phyloP scores from a whole-genome alignment of 2,329 filamentous ascomycete species.

The Cryphonectria carpinicola region DNA sequence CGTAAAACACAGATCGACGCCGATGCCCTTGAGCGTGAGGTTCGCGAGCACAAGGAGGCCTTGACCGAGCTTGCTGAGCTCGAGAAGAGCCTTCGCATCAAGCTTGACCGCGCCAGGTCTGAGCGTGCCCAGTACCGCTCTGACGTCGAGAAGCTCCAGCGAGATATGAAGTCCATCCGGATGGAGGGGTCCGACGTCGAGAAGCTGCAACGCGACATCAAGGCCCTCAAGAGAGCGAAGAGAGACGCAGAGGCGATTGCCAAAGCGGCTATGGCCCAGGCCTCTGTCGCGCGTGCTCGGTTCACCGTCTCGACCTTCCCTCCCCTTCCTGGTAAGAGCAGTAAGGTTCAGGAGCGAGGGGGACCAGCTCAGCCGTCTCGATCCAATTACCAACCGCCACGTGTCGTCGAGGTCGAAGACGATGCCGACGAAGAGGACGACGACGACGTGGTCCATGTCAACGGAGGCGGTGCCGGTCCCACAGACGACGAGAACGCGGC shows the following conservation, averaged over 20 bases:
- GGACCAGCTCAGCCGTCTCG: neutral
- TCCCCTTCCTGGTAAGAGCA: slow-evolving; percentile 1
- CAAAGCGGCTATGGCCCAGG: slow-evolving; percentile 33
- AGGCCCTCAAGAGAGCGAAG: slow-evolving; percentile 47
- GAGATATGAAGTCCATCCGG: slow-evolving; percentile 53
- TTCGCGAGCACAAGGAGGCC: slow-evolving; percentile 69
- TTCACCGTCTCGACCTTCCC: slow-evolving; percentile 24
- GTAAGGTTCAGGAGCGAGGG: slow-evolving; percentile 25
- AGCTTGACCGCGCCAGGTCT: slow-evolving; percentile 71
- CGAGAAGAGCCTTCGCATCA: slow-evolving; percentile 65
- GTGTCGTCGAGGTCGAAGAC: slow-evolving; percentile 35
- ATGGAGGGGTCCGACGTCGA: slow-evolving; percentile 43
- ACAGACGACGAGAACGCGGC: slow-evolving; percentile 26
- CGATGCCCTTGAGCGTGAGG: slow-evolving; percentile 72
- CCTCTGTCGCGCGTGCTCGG: slow-evolving; percentile 28
- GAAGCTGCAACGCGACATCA: slow-evolving; percentile 57
- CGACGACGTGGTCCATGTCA: slow-evolving; percentile 17
- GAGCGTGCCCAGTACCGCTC: slow-evolving; percentile 63
- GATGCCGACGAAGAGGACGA: slow-evolving; percentile 32
- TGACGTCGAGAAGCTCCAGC: slow-evolving; percentile 58
- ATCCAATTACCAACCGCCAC: slow-evolving; percentile 30
- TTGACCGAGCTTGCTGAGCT: slow-evolving; percentile 60
- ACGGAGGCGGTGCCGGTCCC: slow-evolving; percentile 4
- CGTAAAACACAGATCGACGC: slow-evolving; percentile 66
- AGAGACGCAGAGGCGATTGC: slow-evolving; percentile 40